These are phyloP conservation scores for Musa beccarii DNA, from an alignment of 176 grass and related monocot genomes.

Conservation along the genomic window DNA sequence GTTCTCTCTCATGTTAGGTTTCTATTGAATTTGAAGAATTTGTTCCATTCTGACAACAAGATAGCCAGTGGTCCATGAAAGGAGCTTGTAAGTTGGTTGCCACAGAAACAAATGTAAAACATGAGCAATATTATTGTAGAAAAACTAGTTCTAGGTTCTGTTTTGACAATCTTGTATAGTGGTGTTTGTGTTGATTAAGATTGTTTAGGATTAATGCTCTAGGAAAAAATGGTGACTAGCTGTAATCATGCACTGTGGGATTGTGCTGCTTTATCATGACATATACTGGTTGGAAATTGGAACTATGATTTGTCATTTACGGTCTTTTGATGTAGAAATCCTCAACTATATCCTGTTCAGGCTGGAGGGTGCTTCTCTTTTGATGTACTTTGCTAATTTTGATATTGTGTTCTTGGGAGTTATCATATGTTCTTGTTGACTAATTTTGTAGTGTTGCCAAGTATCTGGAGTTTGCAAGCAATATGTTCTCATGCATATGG, in stretches of 20 bases:
- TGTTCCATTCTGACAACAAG: background rate
- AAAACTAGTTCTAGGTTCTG: background rate
- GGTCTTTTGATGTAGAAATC: no score
- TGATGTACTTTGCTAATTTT: background rate
- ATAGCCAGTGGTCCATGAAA: background rate
- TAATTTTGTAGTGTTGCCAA: constrained; percentile 2
- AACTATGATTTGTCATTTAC: no score
- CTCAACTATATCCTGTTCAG: no score
- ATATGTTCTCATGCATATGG: constrained; percentile 17
- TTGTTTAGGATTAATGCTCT: no score
- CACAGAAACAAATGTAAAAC: background rate
- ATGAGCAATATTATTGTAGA: background rate
- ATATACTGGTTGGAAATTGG: no score
- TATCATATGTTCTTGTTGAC: background rate
- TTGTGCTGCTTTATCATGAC: no score
- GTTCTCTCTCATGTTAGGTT: background rate
- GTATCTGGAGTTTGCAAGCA: constrained; percentile 13
- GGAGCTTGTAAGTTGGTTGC: background rate
- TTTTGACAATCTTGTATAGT: background rate
- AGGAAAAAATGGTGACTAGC: no score
- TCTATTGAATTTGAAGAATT: background rate
- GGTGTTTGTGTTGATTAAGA: no score
- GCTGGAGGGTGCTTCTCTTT: background rate
- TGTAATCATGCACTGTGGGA: no score
- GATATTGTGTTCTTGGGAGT: background rate